Evolutionary conservation across 1,284 basidiomycete genomes (phyloP).

Genomic region (Fomitopsis schrenkii): DNA sequence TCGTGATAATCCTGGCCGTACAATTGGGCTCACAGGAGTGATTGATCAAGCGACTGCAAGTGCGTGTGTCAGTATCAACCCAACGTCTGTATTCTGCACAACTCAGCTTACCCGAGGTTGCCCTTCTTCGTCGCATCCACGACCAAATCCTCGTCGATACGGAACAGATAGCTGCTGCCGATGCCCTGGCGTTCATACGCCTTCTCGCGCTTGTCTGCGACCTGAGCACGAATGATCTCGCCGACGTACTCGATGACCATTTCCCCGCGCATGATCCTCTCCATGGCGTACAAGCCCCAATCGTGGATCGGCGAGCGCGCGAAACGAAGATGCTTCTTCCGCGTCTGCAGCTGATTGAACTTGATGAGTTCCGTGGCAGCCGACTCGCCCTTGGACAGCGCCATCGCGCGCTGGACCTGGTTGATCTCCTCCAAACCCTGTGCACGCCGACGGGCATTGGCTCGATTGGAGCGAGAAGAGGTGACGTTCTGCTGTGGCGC

Average conservation of each 20-base stretch:
- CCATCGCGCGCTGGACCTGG: slow-evolving; percentile 71
- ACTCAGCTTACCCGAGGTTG: slow-evolving; percentile 79
- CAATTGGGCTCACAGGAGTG: slow-evolving; percentile 98
- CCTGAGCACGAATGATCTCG: slow-evolving; percentile 91
- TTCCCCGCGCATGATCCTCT: slow-evolving; percentile 89
- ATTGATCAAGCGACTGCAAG: slow-evolving; percentile 83
- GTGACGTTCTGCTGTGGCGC: slow-evolving; percentile 55
- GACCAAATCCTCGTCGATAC: slow-evolving; percentile 88
- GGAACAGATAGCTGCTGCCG: slow-evolving; percentile 91
- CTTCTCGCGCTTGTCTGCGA: slow-evolving; percentile 97
- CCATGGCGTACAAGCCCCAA: slow-evolving; percentile 96
- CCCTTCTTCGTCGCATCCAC: slow-evolving; percentile 99
- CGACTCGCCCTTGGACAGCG: slow-evolving; percentile 69
- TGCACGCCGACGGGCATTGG: slow-evolving; percentile 89
- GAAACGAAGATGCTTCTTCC: slow-evolving; percentile 98
- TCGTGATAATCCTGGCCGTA: slow-evolving; percentile 97
- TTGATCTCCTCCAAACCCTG: slow-evolving; percentile 97
- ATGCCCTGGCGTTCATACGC: slow-evolving; percentile 95
- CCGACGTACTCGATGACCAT: slow-evolving; percentile 99
- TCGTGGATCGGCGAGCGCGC: slow-evolving; percentile 96
- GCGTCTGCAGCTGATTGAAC: slow-evolving; percentile 96
- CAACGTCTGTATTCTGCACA: slow-evolving; percentile 5
- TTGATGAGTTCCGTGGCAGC: slow-evolving; percentile 77
- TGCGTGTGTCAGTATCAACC: slow-evolving; percentile 7
- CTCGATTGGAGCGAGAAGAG: slow-evolving; percentile 88